Evolutionary conservation across 2,329 filamentous ascomycete species (phyloP).

Genomic region (Hymenoscyphus linearis): DNA sequence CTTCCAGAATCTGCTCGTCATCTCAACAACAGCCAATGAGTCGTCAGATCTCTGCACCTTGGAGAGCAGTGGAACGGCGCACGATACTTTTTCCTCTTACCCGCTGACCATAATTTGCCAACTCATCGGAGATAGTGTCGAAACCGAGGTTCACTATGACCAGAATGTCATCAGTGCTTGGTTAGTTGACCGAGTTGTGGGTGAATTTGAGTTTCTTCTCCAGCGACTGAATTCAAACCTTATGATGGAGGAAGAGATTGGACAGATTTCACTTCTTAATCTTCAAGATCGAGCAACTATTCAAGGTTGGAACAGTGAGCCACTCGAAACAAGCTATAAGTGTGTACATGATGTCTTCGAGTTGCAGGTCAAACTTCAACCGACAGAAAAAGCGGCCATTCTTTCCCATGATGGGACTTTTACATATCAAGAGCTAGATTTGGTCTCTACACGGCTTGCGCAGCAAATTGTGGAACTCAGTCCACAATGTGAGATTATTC

Average conservation of each 20-base stretch:
- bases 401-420: conserved; percentile 11
- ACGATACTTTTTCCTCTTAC: conserved; percentile 11
- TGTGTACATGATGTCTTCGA: conserved; percentile 7
- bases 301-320: conserved; percentile 4
- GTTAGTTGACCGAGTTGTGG: conserved; percentile 5
- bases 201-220: conserved; percentile 11
- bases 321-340: neutral
- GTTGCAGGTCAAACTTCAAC: neutral
- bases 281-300: conserved; percentile 5
- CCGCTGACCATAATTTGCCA: conserved; percentile 10
- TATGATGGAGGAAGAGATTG: conserved; percentile 1
- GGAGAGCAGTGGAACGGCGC: conserved; percentile 3
- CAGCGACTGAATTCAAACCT: conserved; percentile 3
- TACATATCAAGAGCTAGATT: conserved; percentile 16
- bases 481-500: conserved; percentile 16
- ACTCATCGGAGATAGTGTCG: neutral
- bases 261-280: conserved; percentile 6
- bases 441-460: conserved; percentile 8
- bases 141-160: conserved; percentile 9
- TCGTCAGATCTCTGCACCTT: neutral
- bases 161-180: conserved; percentile 7
- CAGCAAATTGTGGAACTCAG: conserved; percentile 8
- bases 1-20: conserved; percentile 12
- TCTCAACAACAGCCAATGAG: conserved; percentile 1
- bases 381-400: conserved; percentile 1